Evolutionary conservation across 2,329 filamentous ascomycete species (phyloP).

Genomic region (Coniochaeta sp.): DNA sequence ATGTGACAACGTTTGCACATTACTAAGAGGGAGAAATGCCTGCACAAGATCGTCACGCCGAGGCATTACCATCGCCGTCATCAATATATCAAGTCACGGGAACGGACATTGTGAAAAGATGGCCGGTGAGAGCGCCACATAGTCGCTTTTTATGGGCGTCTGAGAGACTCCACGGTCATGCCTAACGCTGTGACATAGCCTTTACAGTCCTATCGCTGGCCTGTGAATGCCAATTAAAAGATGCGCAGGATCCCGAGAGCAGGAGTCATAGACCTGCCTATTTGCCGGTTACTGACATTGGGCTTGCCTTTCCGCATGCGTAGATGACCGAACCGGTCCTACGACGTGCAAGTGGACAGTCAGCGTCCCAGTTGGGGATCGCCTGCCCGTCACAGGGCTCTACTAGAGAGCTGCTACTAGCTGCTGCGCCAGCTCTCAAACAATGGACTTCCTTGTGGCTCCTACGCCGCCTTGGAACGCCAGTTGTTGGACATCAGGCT

Average conservation of each 20-base stretch:
- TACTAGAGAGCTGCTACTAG: neutral
- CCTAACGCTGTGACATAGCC: neutral
- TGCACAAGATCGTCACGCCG: neutral
- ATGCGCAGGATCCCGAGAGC: neutral
- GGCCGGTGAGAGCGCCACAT: neutral
- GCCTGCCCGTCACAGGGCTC: neutral
- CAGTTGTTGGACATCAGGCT: slow-evolving; percentile 3
- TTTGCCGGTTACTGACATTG: neutral
- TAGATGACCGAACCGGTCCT: neutral
- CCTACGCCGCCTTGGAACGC: slow-evolving; percentile 1
- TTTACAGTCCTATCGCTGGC: neutral
- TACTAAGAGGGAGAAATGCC: neutral
- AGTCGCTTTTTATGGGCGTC: neutral
- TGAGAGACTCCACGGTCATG: neutral
- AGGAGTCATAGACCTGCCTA: neutral
- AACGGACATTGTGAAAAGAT: neutral
- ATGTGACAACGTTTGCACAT: neutral
- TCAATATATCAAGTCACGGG: neutral
- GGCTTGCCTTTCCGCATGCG: neutral
- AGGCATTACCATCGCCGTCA: neutral
- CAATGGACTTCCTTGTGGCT: neutral
- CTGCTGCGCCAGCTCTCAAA: neutral
- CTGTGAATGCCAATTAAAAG: neutral
- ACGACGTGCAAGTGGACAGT: neutral
- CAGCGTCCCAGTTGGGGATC: neutral